Evolutionary conservation across 2,329 filamentous ascomycete species (phyloP), one percentile per base, ranked within the genome.

Genomic region (Aureobasidium sp.): DNA sequence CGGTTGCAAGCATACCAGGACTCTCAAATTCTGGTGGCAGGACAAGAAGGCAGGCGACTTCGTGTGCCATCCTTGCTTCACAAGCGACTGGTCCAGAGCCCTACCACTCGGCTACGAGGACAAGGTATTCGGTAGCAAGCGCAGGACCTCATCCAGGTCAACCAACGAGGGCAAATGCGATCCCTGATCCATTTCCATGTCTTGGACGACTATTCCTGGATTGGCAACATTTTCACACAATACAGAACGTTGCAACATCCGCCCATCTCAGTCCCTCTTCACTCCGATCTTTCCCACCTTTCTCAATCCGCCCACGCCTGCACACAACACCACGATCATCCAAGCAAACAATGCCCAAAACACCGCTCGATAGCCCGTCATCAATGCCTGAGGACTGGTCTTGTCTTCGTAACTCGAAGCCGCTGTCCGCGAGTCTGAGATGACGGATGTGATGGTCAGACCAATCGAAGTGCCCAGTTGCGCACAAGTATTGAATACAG

Each of bases 401-500:
- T 75, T 75, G 27, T 72, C 67, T 0, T 49, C 60, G n/a, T 67
- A 64, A 2, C 40, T 17, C 7, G 66, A 63, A 22, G 62, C 57
- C 15, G 64, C 65, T 3, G 67, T 69, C 53, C 69, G 57, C 61
- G 64, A 65, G 7, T 66, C 65, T 17, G 75, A 75, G 64, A 74
- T 73, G 11, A 77, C 73, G 14, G 70, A 75, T 39, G 66, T 74
- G 39, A 73, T 69, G 0, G 74, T 74, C 7, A 78, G 62, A 4
- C 74, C 73, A 6, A 78, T 69, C 27, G 69, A 69, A 63, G 75
- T 75, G 22, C 77, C 74, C 64, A 79, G 70, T 66, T 79, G 73
- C 35, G 74, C 67, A 47, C 76, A 68, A 0, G 75, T 78, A 60
- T 77, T 78, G 68, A 79, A 78, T 0, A 79, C 77, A 9, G 73